Conservation (phyloP, 2,329 filamentous ascomycete species). For the Cladorrhinum sp. region DNA sequence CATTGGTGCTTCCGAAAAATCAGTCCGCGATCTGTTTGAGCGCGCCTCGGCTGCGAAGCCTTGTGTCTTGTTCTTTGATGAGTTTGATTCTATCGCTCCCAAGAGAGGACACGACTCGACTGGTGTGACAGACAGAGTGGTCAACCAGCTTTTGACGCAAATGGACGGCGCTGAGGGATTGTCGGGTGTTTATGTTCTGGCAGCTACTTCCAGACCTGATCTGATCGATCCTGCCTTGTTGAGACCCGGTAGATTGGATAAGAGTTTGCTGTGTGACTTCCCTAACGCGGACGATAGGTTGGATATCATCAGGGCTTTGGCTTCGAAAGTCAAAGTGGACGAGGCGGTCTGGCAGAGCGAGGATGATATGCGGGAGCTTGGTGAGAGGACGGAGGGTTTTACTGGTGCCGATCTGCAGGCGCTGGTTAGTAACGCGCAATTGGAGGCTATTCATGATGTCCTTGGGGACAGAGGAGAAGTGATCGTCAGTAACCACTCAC, state of each 20-base stretch:
- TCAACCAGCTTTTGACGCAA: conserved; percentile 96
- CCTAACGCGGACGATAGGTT: conserved; percentile 75
- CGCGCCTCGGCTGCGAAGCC: conserved; percentile 85
- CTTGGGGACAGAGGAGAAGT: conserved; percentile 57
- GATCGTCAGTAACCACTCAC: conserved; percentile 21
- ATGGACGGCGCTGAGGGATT: conserved; percentile 98
- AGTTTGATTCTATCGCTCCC: conserved; percentile 96
- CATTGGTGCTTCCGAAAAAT: conserved; percentile 96
- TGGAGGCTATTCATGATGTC: conserved; percentile 94
- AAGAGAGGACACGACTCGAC: conserved; percentile 97
- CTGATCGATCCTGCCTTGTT: conserved; percentile 92
- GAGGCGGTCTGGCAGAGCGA: conserved; percentile 58
- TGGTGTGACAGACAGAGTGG: conserved; percentile 96
- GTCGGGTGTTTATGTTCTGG: conserved; percentile 91
- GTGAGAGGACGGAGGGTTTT: conserved; percentile 78
- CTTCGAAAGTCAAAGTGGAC: conserved; percentile 72
- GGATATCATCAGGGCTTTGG: conserved; percentile 85
- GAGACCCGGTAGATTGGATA: conserved; percentile 87
- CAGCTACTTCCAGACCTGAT: conserved; percentile 89
- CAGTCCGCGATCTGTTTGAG: conserved; percentile 91
- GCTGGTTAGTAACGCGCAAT: conserved; percentile 90
- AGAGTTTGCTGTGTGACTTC: conserved; percentile 88
- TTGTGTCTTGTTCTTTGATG: conserved; percentile 96
- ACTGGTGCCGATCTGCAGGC: conserved; percentile 94
- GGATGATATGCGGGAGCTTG: conserved; percentile 67